A percentile compares a stretch with the other conserved stretches of the same genome.
These are phyloP conservation scores for Tetraselmis striata DNA, from an alignment of 139 green algal genomes.

Conservation along the genomic window DNA sequence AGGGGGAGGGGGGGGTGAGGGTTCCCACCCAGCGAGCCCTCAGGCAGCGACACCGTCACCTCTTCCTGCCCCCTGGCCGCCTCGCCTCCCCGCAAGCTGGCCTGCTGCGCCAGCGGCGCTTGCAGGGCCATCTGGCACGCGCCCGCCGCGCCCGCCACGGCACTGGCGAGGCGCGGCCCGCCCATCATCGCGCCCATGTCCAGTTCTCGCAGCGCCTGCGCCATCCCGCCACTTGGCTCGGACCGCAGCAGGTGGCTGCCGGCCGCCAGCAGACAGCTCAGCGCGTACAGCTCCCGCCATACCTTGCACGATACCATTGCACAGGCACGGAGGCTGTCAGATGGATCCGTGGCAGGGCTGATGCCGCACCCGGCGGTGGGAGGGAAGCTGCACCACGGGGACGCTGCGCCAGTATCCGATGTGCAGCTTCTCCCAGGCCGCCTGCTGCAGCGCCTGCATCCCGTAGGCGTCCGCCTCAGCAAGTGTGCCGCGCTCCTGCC, in stretches of 20 bases:
- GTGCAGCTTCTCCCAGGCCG: slow-evolving; percentile 80
- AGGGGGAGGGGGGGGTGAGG: too few species aligned
- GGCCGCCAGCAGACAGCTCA: slow-evolving; percentile 43
- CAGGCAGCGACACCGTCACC: too few species aligned
- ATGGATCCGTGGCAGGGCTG: too few species aligned
- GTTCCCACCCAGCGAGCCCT: too few species aligned
- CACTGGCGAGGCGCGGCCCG: slow-evolving; percentile 41
- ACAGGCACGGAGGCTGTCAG: too few species aligned
- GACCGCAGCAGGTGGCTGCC: slow-evolving; percentile 5
- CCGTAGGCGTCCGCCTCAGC: neutral
- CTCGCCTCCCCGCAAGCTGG: too few species aligned
- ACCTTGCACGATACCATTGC: too few species aligned
- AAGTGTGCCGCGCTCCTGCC: too few species aligned
- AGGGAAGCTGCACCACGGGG: too few species aligned
- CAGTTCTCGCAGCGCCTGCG: slow-evolving; percentile 40
- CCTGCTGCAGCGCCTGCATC: slow-evolving; percentile 12
- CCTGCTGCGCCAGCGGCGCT: neutral
- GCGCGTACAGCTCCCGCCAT: slow-evolving; percentile 74
- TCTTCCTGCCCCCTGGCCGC: neutral
- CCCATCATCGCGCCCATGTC: slow-evolving; percentile 82
- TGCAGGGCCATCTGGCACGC: slow-evolving; percentile 12
- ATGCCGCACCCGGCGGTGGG: too few species aligned
- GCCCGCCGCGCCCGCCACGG: slow-evolving; percentile 36
- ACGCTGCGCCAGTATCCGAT: slow-evolving; percentile 73
- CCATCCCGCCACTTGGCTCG: neutral